Conservation (phyloP, 257 asterid genomes). For the Solanum tacnaense region DNA sequence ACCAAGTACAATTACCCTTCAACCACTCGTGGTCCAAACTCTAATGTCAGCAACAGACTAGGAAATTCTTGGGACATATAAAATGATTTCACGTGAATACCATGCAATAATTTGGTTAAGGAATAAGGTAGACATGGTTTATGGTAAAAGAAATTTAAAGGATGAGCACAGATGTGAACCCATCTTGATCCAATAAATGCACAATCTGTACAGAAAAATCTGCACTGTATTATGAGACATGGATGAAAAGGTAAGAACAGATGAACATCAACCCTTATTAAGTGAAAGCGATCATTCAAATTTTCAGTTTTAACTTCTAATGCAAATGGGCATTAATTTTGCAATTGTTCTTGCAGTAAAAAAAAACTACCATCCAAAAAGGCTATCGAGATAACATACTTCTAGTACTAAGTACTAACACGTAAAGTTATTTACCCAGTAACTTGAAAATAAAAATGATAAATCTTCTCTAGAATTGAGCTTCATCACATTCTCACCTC, state of each 20-base stretch:
- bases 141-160: not conserved
- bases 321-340: not conserved
- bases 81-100: not conserved
- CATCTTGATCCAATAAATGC: not conserved
- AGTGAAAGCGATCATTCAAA: not conserved
- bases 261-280: not conserved
- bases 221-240: not conserved
- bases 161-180: not conserved
- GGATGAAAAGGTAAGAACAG: not conserved
- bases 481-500: slow-evolving; percentile 52
- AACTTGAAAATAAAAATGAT: not conserved
- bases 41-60: not conserved
- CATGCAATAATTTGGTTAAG: not conserved
- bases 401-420: not conserved
- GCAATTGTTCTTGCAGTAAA: not conserved
- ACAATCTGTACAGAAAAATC: not conserved
- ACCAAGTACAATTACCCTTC: not conserved
- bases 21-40: not conserved
- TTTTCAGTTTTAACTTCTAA: not conserved
- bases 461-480: not conserved
- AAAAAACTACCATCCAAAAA: not conserved
- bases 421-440: not conserved
- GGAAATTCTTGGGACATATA: not conserved
- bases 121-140: not conserved
- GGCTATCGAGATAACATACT: not conserved